phyloP scores from a whole-genome alignment of 768 basidiomycete species.

The Amanita thiersii region DNA sequence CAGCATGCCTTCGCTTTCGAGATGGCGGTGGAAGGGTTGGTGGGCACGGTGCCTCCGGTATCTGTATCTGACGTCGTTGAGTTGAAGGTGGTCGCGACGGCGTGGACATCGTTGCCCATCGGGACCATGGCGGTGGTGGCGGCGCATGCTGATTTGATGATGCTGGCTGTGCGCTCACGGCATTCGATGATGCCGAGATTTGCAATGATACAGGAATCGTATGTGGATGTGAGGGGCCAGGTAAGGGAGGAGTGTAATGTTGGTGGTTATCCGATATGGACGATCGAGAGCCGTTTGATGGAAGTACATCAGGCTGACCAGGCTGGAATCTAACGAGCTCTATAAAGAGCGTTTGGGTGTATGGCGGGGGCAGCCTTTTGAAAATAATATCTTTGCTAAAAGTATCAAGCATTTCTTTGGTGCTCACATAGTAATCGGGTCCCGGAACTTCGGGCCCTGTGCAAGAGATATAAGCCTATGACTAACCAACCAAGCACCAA shows the following conservation, averaged over 20 bases:
- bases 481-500: slow-evolving; percentile 6
- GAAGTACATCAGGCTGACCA: slow-evolving; percentile 28
- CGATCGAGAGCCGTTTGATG: slow-evolving; percentile 11
- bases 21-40: slow-evolving; percentile 30
- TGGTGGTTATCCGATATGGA: slow-evolving; percentile 12
- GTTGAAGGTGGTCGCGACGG: slow-evolving; percentile 37
- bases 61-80: slow-evolving; percentile 28
- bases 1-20: slow-evolving; percentile 38
- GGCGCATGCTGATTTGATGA: slow-evolving; percentile 13
- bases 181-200: slow-evolving; percentile 11
- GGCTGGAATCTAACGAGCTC: slow-evolving; percentile 62
- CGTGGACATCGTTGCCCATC: slow-evolving; percentile 39
- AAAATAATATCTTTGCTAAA: slow-evolving; percentile 68
- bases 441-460: slow-evolving; percentile 34
- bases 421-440: slow-evolving; percentile 59
- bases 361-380: slow-evolving; percentile 57
- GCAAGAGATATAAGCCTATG: slow-evolving; percentile 9
- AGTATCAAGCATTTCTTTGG: slow-evolving; percentile 63
- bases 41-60: slow-evolving; percentile 21
- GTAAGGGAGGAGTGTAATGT: slow-evolving; percentile 10
- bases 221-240: not conserved
- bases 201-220: slow-evolving; percentile 4
- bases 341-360: slow-evolving; percentile 62
- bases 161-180: slow-evolving; percentile 14
- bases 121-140: slow-evolving; percentile 27